Evolutionary conservation across 1,284 basidiomycete genomes (phyloP).

Genomic region (Anthracocystis panici-leucophaei): DNA sequence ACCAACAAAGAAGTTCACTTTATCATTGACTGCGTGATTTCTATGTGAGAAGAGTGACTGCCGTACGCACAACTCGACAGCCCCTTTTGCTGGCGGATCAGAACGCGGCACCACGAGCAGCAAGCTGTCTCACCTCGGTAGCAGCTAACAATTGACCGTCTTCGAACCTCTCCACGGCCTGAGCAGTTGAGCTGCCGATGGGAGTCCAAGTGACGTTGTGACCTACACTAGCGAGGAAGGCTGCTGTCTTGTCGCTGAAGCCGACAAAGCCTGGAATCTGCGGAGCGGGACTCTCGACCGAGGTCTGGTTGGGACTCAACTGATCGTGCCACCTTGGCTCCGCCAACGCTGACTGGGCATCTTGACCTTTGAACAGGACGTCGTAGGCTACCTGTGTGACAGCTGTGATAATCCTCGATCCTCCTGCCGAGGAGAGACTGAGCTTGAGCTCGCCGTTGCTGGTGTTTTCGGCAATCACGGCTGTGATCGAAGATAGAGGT

Average conservation of each 20-base stretch:
- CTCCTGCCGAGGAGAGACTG: conserved; percentile 70
- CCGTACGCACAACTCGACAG: neutral
- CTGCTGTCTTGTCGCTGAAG: conserved; percentile 69
- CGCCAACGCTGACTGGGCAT: conserved; percentile 58
- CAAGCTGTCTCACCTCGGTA: conserved; percentile 59
- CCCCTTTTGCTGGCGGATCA: neutral
- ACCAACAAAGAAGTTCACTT: neutral
- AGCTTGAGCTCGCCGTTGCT: conserved; percentile 68
- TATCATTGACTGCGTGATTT: neutral
- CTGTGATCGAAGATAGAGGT: conserved; percentile 70
- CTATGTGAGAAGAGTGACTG: no score
- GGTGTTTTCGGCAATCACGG: conserved; percentile 69
- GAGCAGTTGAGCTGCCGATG: conserved; percentile 59
- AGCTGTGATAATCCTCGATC: conserved; percentile 71
- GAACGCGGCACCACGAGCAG: conserved; percentile 58
- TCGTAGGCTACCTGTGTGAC: conserved; percentile 69
- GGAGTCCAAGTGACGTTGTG: conserved; percentile 67
- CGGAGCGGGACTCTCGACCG: conserved; percentile 66
- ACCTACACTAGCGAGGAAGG: conserved; percentile 61
- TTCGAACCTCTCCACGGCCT: conserved; percentile 51
- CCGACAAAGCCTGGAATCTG: conserved; percentile 62
- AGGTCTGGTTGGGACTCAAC: conserved; percentile 65
- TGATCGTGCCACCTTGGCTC: conserved; percentile 72
- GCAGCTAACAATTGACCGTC: conserved; percentile 52
- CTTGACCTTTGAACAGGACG: conserved; percentile 53